phyloP scores from a whole-genome alignment of 192 early-diverging fungal genomes.

The Borealophlyctis nickersoniae region DNA sequence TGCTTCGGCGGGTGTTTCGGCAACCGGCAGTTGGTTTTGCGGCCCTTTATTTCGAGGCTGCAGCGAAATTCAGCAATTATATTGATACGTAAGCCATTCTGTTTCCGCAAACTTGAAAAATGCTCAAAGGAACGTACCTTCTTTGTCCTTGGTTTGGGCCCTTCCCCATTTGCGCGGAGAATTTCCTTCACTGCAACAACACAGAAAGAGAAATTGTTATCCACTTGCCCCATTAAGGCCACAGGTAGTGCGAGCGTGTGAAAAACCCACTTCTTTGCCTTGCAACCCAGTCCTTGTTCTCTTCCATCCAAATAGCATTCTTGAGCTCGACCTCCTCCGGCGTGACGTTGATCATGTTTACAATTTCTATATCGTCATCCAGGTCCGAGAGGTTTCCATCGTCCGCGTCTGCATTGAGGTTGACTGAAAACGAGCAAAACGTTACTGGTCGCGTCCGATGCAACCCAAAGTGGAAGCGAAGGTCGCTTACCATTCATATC shows the following conservation, averaged over 20 bases:
- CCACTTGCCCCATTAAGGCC: not conserved
- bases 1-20: constrained; percentile 55
- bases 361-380: constrained; percentile 48
- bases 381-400: constrained; percentile 41
- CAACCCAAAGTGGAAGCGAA: too few species aligned
- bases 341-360: constrained; percentile 53
- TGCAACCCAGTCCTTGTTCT: constrained; percentile 82
- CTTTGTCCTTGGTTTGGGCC: too few species aligned
- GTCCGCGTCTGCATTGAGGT: too few species aligned
- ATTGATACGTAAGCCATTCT: too few species aligned
- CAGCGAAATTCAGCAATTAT: too few species aligned
- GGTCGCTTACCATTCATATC: too few species aligned
- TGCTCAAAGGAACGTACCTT: too few species aligned
- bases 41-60: not conserved
- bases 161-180: not conserved
- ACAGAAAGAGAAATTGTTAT: not conserved
- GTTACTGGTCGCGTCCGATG: too few species aligned
- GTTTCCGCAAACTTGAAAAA: too few species aligned
- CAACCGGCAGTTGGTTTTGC: not conserved
- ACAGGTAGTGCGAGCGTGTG: constrained; percentile 5
- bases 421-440: too few species aligned
- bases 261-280: constrained; percentile 44
- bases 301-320: constrained; percentile 78
- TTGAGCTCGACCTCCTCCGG: constrained; percentile 78
- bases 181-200: not conserved